phyloP scores from a whole-genome alignment of 805 yeast genomes.

The Saturnispora diversa region DNA sequence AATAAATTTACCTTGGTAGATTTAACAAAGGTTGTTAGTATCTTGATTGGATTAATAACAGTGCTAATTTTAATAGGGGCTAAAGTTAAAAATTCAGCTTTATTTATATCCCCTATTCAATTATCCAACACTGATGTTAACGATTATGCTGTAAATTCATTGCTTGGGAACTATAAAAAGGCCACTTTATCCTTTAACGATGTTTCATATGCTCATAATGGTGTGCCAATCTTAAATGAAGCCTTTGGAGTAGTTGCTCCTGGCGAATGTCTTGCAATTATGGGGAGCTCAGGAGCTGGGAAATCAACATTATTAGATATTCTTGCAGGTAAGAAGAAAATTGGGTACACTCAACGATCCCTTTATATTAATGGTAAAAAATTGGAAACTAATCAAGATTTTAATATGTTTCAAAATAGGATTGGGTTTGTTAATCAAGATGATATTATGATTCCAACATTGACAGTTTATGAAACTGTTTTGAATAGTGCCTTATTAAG shows the following conservation, averaged over 20 bases:
- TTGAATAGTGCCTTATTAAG: constrained; percentile 84
- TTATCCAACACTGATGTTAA: constrained; percentile 25
- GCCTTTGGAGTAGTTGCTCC: constrained; percentile 76
- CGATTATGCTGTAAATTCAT: constrained; percentile 19
- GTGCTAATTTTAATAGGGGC: constrained; percentile 36
- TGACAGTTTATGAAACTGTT: constrained; percentile 94
- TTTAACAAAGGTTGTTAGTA: constrained; percentile 38
- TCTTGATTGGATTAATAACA: constrained; percentile 36
- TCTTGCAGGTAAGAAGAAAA: constrained; percentile 78
- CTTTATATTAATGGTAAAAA: constrained; percentile 69
- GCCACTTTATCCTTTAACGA: constrained; percentile 71
- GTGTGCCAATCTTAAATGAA: constrained; percentile 46
- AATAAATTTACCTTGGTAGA: constrained; percentile 38
- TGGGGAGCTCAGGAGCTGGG: constrained; percentile 99
- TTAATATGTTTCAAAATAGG: constrained; percentile 49
- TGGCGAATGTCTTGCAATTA: constrained; percentile 84
- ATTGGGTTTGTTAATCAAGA: constrained; percentile 97
- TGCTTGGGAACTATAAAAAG: constrained; percentile 50
- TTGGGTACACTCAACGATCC: constrained; percentile 60
- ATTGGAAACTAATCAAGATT: constrained; percentile 22
- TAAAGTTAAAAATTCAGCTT: constrained; percentile 52
- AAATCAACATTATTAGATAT: constrained; percentile 91
- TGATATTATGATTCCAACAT: constrained; percentile 80
- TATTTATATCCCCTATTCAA: constrained; percentile 36
- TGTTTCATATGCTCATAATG: constrained; percentile 52